Conservation (phyloP, 371 early-diverging fungal genomes). For the Homolaphlyctis polyrhiza region DNA sequence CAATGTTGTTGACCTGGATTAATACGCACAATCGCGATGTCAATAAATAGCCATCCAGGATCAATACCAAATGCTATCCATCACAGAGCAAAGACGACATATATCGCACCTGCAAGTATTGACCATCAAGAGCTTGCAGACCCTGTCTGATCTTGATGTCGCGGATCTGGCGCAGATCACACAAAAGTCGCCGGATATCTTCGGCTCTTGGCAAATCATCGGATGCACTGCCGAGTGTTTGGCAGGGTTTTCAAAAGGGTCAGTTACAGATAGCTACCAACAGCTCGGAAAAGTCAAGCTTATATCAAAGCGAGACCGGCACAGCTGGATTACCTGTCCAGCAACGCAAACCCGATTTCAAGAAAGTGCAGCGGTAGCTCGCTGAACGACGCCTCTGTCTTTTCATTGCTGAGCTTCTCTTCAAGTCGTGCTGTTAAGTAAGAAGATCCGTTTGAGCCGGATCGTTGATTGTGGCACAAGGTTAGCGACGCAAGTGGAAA, state of each 20-base stretch:
- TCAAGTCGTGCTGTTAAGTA: constrained; percentile 44
- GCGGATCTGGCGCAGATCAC: constrained; percentile 80
- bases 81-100: not conserved
- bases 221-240: constrained; percentile 59
- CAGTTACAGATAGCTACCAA: no score
- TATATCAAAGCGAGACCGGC: not conserved
- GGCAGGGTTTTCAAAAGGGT: no score
- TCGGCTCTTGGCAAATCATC: constrained; percentile 78
- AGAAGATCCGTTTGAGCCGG: no score
- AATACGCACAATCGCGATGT: not conserved
- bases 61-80: not conserved
- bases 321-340: constrained; percentile 53
- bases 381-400: constrained; percentile 58
- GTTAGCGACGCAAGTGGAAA: no score
- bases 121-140: constrained; percentile 56
- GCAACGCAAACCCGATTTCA: constrained; percentile 70
- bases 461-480: no score
- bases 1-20: not conserved
- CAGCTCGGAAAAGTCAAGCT: no score
- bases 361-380: constrained; percentile 74
- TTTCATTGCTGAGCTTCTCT: constrained; percentile 50
- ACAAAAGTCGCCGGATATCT: constrained; percentile 61
- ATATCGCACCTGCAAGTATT: constrained; percentile 56
- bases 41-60: not conserved
- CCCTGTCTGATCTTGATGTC: constrained; percentile 74